A percentile compares a stretch with the other conserved stretches of the same genome.
These are phyloP conservation scores for Coemansia sp. DNA, from an alignment of 192 early-diverging fungal species.

Conservation along the genomic window DNA sequence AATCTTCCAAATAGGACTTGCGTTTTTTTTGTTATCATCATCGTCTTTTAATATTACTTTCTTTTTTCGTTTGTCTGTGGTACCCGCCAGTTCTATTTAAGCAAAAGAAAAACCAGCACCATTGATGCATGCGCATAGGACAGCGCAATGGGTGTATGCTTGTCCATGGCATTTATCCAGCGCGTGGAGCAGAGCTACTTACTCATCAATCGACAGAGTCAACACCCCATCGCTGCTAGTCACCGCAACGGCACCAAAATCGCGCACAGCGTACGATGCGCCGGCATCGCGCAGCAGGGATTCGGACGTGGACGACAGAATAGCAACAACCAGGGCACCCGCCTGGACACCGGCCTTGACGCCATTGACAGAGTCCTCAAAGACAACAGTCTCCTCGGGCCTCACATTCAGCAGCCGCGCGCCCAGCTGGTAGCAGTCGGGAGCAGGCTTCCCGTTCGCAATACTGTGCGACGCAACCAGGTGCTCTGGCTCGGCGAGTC, in stretches of 20 bases:
- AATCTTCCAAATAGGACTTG: too few relatives aligned
- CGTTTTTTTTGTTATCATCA: neutral
- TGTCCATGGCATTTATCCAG: too few relatives aligned
- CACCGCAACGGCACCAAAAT: constrained; percentile 15
- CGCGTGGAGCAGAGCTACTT: too few relatives aligned
- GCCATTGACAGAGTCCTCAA: constrained; percentile 43
- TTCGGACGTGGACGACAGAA: constrained; percentile 28
- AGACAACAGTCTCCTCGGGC: constrained; percentile 25
- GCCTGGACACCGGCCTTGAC: constrained; percentile 32
- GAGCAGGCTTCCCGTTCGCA: constrained; percentile 26
- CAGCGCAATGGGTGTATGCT: too few relatives aligned
- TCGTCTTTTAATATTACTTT: too few relatives aligned
- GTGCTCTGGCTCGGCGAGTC: constrained; percentile 15
- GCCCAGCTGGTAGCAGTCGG: constrained; percentile 26
- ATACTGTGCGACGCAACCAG: constrained; percentile 30
- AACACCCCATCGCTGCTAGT: neutral
- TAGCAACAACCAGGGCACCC: constrained; percentile 27
- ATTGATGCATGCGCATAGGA: too few relatives aligned
- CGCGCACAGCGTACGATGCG: constrained; percentile 26
- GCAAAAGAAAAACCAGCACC: too few relatives aligned
- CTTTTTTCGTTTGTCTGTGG: too few relatives aligned
- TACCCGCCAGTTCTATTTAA: too few relatives aligned
- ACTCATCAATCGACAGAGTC: neutral
- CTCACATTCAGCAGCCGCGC: constrained; percentile 15
- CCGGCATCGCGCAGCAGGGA: constrained; percentile 18